Conservation (phyloP, 768 basidiomycete species). For the Porpolomopsis calyptriformis region DNA sequence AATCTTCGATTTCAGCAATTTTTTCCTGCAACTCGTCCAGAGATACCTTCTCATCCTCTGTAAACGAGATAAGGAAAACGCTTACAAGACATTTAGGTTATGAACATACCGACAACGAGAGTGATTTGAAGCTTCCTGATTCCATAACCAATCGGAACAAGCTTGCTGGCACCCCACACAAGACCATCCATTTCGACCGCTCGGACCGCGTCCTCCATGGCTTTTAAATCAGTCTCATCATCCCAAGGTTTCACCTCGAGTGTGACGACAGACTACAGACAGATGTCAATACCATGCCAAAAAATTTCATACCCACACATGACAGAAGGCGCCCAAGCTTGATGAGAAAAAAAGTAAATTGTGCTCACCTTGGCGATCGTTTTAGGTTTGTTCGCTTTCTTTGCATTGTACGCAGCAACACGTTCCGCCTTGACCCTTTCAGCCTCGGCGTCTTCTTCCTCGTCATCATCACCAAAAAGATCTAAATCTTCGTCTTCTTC, state of each 20-base stretch:
- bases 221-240: conserved; percentile 95
- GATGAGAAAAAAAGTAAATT: conserved; percentile 1
- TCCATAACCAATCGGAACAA: conserved; percentile 83
- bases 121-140: conserved; percentile 86
- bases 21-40: conserved; percentile 90
- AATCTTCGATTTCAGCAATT: conserved; percentile 75
- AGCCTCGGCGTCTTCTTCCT: conserved; percentile 75
- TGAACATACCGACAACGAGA: conserved; percentile 42
- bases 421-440: conserved; percentile 86
- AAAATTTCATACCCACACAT: no score
- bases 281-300: not conserved
- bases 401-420: conserved; percentile 84
- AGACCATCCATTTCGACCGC: conserved; percentile 84
- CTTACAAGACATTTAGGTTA: not conserved
- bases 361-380: conserved; percentile 67
- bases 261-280: conserved; percentile 83
- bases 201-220: conserved; percentile 73
- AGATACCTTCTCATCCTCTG: conserved; percentile 94
- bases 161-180: conserved; percentile 90
- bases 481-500: conserved; percentile 74
- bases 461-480: conserved; percentile 79
- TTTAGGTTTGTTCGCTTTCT: conserved; percentile 89
- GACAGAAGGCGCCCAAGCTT: conserved; percentile 9
- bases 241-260: conserved; percentile 99
- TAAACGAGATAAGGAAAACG: conserved; percentile 1